Evolutionary conservation across 768 basidiomycete genomes (phyloP), one percentile per base, ranked within the genome.

Genomic region (Phlebiopsis flavidoalba): DNA sequence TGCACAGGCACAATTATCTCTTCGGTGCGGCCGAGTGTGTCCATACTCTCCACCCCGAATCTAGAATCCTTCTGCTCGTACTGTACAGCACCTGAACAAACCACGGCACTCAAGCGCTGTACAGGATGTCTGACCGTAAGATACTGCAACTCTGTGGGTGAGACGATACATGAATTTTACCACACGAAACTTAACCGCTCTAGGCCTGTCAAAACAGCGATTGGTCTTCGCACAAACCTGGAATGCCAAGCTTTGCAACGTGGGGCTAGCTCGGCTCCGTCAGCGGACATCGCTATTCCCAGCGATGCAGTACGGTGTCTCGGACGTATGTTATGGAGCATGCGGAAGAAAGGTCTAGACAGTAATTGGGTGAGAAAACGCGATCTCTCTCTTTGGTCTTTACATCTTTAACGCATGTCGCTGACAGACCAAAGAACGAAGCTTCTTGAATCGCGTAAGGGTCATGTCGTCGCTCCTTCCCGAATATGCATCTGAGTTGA

Each of bases 301-400:
- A 85, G 80, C 35, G 94, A 96, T 60, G 90, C 89, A 0, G 79
- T 96, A 10, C 75, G 95, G 54, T 89, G 87, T 63, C 74, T 98
- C 14, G 93, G 83, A 0, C 82, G 93, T 46, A 78, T 95, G 17
- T 66, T 93, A 31, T 91, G 88, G 88, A 75, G 67, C 26, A 81
- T 78, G 57, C 80, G 82, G 69, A 83, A 82, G 61, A 74, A 80
- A 40, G 85, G 88, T 2, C 69, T 71, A 11, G 72, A 75, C 15
- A 84, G 81, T 65, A 64, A 65, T 50, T 88, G 86, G 87, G 89
- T 90, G 65, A 8, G 82, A 73, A 12, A 31, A 45, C 36, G 49
- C 19, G 24, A 37, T 45, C 37, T n/a, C 52, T 35, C n/a, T n/a
- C 5, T 17, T 56, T 11, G 15, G 57, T 43, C 8, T 12, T 12